Conservation (phyloP, 1,284 basidiomycete genomes). For the Ceratobasidium papillatum region DNA sequence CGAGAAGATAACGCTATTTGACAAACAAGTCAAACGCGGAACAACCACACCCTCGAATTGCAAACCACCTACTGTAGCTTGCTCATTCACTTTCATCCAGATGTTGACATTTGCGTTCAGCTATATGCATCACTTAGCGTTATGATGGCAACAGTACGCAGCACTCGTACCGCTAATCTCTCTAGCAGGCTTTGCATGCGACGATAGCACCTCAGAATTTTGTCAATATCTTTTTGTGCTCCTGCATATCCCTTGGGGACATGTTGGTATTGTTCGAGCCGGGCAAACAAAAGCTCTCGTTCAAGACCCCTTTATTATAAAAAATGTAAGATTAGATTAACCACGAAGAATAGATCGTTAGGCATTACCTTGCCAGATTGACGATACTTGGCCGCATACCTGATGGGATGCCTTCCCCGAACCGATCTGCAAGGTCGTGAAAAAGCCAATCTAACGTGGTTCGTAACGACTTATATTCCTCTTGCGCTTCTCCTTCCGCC, state of each 20-base stretch:
- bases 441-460: neutral
- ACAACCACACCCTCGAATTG: neutral
- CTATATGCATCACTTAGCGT: neutral
- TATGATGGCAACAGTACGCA: no score
- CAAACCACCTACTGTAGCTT: constrained; percentile 5
- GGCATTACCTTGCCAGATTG: neutral
- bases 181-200: constrained; percentile 3
- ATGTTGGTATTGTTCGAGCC: neutral
- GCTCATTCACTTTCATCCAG: neutral
- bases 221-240: neutral
- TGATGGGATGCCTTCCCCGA: neutral
- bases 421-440: neutral
- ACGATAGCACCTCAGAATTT: neutral
- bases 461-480: neutral
- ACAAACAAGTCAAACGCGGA: neutral
- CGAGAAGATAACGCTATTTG: neutral
- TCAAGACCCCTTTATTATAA: neutral
- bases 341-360: neutral
- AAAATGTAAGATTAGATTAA: neutral
- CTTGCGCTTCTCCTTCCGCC: neutral
- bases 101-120: constrained; percentile 21
- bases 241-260: neutral
- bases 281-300: neutral
- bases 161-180: neutral
- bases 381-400: neutral